Conservation (phyloP, 768 basidiomycete species). For the Boletellus sp. region DNA sequence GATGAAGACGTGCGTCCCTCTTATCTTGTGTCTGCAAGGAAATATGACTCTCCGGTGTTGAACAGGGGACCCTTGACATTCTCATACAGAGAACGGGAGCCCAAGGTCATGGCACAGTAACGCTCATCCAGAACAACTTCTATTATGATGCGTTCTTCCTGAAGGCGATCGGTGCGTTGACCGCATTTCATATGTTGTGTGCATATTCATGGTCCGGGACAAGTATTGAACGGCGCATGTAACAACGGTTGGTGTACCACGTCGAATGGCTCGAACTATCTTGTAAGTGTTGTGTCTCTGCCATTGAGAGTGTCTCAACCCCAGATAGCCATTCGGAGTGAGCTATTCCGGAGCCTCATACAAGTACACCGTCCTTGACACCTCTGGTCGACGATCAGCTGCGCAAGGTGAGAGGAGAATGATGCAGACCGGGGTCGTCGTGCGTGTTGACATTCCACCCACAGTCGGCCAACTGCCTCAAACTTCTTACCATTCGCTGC, state of each 20-base stretch:
- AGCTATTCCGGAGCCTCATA: conserved; percentile 93
- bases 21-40: not conserved
- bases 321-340: conserved; percentile 79
- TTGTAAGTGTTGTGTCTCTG: conserved; percentile 48
- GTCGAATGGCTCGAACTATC: conserved; percentile 62
- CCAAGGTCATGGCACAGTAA: conserved; percentile 56
- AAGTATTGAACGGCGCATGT: conserved; percentile 93
- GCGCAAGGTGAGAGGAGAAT: conserved; percentile 64
- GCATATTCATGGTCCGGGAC: not conserved
- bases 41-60: not conserved
- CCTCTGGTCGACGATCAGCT: conserved; percentile 80
- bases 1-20: conserved; percentile 82
- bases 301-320: conserved; percentile 3
- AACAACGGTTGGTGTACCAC: conserved; percentile 72
- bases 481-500: conserved; percentile 85
- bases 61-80: conserved; percentile 87
- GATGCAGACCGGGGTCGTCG: not conserved
- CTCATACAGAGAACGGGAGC: conserved; percentile 80
- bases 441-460: conserved; percentile 1
- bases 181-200: not conserved
- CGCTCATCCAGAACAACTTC: conserved; percentile 94
- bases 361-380: conserved; percentile 96
- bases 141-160: conserved; percentile 99
- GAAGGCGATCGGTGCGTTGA: conserved; percentile 79
- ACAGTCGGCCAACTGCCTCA: conserved; percentile 90